Evolutionary conservation across 768 basidiomycete species (phyloP).

Genomic region (Suillus sp.): DNA sequence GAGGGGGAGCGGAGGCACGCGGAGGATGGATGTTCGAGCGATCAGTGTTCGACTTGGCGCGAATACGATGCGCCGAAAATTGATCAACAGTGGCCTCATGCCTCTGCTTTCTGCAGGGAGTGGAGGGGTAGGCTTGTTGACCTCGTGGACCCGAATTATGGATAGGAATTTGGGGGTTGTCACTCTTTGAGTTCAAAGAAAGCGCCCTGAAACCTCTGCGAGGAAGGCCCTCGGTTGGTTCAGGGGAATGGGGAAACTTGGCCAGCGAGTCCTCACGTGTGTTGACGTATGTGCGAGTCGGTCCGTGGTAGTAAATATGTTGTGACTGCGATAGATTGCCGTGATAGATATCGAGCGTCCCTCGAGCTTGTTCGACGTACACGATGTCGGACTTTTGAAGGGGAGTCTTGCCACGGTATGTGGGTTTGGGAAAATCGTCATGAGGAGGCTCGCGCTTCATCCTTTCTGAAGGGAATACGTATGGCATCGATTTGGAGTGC

Average conservation of each 20-base stretch:
- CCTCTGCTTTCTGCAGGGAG: conserved; percentile 6
- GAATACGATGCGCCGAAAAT: conserved; percentile 2
- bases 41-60: conserved; percentile 5
- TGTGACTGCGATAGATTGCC: background rate
- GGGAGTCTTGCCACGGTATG: conserved; percentile 17
- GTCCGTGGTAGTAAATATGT: background rate
- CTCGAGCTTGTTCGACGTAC: conserved; percentile 12
- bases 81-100: conserved; percentile 4
- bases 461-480: conserved; percentile 5
- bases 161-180: background rate
- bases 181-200: conserved; percentile 9
- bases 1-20: background rate
- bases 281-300: background rate
- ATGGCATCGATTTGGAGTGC: conserved; percentile 19
- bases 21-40: conserved; percentile 1
- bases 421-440: conserved; percentile 6
- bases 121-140: conserved; percentile 8
- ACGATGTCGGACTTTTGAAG: conserved; percentile 15
- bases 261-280: conserved; percentile 10
- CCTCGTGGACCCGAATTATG: background rate
- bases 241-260: conserved; percentile 14
- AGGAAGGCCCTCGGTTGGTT: conserved; percentile 11
- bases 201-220: conserved; percentile 7
- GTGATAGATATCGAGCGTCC: conserved; percentile 8
- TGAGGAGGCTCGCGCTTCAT: conserved; percentile 1